Evolutionary conservation across 1,284 basidiomycete species (phyloP).

Genomic region (Papiliotrema laurentii): DNA sequence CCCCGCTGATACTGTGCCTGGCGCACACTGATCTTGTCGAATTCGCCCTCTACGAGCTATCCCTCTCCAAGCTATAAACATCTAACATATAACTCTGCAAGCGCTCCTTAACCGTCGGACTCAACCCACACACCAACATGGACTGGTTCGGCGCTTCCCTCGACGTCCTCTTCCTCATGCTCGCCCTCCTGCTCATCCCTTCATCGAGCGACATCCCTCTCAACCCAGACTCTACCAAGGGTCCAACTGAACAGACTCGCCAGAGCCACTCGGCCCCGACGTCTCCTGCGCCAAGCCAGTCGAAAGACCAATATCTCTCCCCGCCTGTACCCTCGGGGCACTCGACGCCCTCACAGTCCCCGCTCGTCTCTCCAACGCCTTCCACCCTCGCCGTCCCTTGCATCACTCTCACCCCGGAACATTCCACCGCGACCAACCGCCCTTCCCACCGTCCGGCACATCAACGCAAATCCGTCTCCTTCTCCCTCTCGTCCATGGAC

Average conservation of each 20-base stretch:
- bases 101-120: no score
- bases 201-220: not conserved
- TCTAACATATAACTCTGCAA: no score
- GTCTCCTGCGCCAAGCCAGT: not conserved
- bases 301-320: slow-evolving; percentile 1
- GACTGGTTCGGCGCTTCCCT: slow-evolving; percentile 15
- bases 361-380: not conserved
- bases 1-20: no score
- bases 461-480: slow-evolving; percentile 30
- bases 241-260: not conserved
- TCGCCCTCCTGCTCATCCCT: slow-evolving; percentile 20
- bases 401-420: slow-evolving; percentile 17
- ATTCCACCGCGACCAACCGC: not conserved
- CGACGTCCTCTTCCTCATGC: slow-evolving; percentile 26
- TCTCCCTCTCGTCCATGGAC: slow-evolving; percentile 29
- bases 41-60: no score
- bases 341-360: slow-evolving; percentile 4
- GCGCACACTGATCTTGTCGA: no score
- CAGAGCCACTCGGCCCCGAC: not conserved
- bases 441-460: slow-evolving; percentile 9
- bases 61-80: no score
- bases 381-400: slow-evolving; percentile 10
- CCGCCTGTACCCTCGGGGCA: slow-evolving; percentile 1
- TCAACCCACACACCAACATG: slow-evolving; percentile 11
- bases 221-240: not conserved